Evolutionary conservation across 768 basidiomycete species (phyloP), one percentile per base, ranked within the genome.

Genomic region (Lepiota brunneoincarnata): DNA sequence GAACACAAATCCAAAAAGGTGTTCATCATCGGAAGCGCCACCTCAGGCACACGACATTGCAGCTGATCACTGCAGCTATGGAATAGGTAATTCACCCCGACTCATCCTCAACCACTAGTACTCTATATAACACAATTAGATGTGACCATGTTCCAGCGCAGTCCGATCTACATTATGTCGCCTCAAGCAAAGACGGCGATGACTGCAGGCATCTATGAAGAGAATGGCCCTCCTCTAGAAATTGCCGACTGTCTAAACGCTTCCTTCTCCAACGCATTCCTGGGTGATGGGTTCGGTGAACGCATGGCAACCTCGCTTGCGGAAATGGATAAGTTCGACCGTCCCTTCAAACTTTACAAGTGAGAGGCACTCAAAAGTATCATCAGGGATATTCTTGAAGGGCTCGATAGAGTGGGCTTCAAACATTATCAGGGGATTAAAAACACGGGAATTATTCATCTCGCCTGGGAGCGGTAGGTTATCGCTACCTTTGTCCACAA

Each of bases 1-100:
- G 78, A 77, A 28, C 77, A 79, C 58, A 54, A 67, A 7, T 84
- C 84, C 7, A 86, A 87, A 71, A 86, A 81, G 58, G 84, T 79
- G 4, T 70, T 88, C 1, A 73, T 89, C 17, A 72, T 89, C 2
- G 86, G 87, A 15, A 78, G 85, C n/a, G 81, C 81, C 39, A 84
- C 79, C 21, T 12, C 37, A 73, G n/a, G 72, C 65, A 0, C 75
- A 76, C 56, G 73, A 76, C 57, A 72, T 76, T 36, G 66, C 69
- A 1, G 63, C 64, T 5, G 73, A 76, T 54, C 72, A 70, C 26
- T 63, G 63, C 31, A 47, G 67, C 21, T 58, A 70, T 41, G 70
- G 70, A 1, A 56, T 72, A 31, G 70, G 70, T 68, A 48, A 20
- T n/a, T n/a, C n/a, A n/a, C 64, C 7, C 54, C 3, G 31, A n/a